Conservation (phyloP, 352 stramenopile species). For the Elongisporangium prolatum region DNA sequence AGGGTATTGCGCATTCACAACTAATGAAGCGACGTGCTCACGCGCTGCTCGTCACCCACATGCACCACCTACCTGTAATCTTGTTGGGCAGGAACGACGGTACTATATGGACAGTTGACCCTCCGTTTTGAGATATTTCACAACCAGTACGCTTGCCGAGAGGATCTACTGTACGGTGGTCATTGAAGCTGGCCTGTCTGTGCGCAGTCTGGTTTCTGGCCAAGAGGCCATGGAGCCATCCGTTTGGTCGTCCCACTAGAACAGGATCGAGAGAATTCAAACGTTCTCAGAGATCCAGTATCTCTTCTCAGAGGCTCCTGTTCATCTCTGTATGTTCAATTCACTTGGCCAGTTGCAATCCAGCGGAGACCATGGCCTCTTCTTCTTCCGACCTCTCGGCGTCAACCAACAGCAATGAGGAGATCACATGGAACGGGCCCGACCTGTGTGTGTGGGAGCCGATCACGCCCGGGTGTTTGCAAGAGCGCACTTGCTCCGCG, state of each 20-base stretch:
- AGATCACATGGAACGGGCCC: background rate
- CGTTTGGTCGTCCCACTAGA: background rate
- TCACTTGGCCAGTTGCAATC: background rate
- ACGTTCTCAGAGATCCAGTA: background rate
- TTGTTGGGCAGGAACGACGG: background rate
- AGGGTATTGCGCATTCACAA: background rate
- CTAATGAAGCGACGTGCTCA: background rate
- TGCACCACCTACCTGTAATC: background rate
- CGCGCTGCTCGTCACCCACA: background rate
- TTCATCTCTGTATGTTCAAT: background rate
- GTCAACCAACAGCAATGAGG: background rate
- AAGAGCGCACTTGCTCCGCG: background rate
- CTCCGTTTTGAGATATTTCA: too few species aligned
- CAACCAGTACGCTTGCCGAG: too few species aligned
- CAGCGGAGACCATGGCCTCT: background rate
- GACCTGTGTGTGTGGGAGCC: background rate
- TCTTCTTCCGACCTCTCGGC: background rate
- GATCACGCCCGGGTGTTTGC: background rate
- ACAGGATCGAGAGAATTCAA: background rate
- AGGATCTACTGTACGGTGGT: background rate
- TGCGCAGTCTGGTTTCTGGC: background rate
- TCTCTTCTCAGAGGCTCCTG: background rate
- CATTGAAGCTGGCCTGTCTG: background rate
- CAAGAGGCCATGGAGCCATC: background rate
- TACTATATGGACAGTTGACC: background rate